These are phyloP conservation scores for Ploettnerulaceae sp. DNA, from an alignment of 2,329 filamentous ascomycete species.

Conservation along the genomic window DNA sequence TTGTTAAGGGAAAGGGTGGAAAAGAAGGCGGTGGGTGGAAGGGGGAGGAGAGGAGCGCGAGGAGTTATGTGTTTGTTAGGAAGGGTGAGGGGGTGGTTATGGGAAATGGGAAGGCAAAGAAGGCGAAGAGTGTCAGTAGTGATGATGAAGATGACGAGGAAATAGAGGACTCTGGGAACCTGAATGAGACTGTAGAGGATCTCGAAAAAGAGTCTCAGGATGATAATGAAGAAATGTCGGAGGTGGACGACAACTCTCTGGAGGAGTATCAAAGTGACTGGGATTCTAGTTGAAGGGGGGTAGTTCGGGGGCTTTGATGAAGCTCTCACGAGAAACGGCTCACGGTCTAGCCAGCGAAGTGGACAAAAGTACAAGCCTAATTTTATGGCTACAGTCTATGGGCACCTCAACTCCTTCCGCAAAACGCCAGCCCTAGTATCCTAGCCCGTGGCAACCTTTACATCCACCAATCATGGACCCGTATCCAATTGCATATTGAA, in stretches of 20 bases:
- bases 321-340: constrained; percentile 8
- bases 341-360: background rate
- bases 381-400: constrained; percentile 2
- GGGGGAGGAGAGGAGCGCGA: constrained; percentile 47
- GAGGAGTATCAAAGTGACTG: too few species aligned
- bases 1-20: constrained; percentile 46
- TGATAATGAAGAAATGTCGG: too few species aligned
- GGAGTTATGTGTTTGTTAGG: constrained; percentile 58
- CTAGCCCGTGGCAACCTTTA: background rate
- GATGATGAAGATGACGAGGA: constrained; percentile 29
- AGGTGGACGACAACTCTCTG: background rate
- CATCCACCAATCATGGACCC: background rate
- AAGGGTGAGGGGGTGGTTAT: constrained; percentile 45
- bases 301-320: too few species aligned
- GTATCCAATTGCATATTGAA: background rate
- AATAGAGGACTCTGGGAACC: constrained; percentile 33
- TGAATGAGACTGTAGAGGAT: constrained; percentile 19
- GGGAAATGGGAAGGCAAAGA: constrained; percentile 33
- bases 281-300: too few species aligned
- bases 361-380: constrained; percentile 9
- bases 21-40: constrained; percentile 44
- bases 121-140: constrained; percentile 16
- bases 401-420: background rate
- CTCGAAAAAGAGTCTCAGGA: too few species aligned
- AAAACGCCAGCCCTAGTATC: constrained; percentile 9